Evolutionary conservation across 805 yeast species (phyloP), one percentile per base, ranked within the genome.

Genomic region (Groenewaldozyma tartarivorans): DNA sequence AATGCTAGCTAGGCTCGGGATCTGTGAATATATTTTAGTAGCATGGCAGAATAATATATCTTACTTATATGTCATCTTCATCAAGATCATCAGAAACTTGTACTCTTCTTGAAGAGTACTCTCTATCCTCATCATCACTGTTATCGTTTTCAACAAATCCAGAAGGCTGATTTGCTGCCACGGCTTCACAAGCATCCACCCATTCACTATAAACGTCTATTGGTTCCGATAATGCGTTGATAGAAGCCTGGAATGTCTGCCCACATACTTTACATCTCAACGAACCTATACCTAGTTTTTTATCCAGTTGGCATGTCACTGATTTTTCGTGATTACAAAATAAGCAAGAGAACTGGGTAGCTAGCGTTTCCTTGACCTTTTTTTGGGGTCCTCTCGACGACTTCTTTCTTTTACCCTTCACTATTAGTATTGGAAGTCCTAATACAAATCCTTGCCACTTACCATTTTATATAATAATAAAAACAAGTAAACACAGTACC

Each of bases 281-380:
- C 19, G 81, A 76, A 18, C 97, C 98, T 35, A 90, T 72, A 44
- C 83, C 79, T 47, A 79, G 70, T 60, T 81, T 85, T 64, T 86
- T 90, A 61, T 90, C 97, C 61, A 90, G 61, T 5, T 83, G 75
- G 58, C 96, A 88, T 32, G 81, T 74, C 33, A 90, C 95, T 1
- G 96, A 81, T 52, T 81, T 80, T 57, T 90, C 97, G 64, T 90
- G 97, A 61, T 90, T 90, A 63, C 98, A 90, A 61, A 90, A 90
- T 42, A 92, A 67, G 64, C 98, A 90, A 38, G 90, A 79, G 66
- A 88, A 88, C 44, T 82, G 74, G 2, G 86, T 76, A 43, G 86
- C 94, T 48, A 88, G 69, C 48, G 70, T 81, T 54, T 81, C 92
- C 49, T 82, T 86, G 50, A 84, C 64, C 60, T 74, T 79, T 61